Base-by-base conservation (phyloP, 1,139 yeast genomes). In the Yamadazyma triangularis region DNA sequence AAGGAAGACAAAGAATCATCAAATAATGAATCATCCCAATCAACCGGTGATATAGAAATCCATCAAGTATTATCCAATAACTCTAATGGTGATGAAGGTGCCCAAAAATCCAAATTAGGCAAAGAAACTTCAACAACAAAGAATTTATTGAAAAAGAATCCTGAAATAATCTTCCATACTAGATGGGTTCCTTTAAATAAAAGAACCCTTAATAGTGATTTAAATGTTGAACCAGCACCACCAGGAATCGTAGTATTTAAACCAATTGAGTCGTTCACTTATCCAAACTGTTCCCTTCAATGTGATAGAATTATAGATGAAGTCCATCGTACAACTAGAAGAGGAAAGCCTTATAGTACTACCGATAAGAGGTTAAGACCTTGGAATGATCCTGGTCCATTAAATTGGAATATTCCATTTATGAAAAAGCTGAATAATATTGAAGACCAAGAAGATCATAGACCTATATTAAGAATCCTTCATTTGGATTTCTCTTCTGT, bases 361-460 rank as follows among this genome's bases (percentile, higher is more conserved):
- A n/a, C n/a, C n/a, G 63, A 66, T 30, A 70, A 76, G 25, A 84
- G 87, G 16, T 84, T 82, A 31, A 73, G 91, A 42, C 89, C 95
- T 13, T 89, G 96, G 95, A 88, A 88, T 52, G 93, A 87, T 48
- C 89, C 88, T 15, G 94, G 95, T 41, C 84, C 83, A 29, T 62
- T 71, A 44, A 64, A 48, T 25, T 42, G 56, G 24, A 21, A 27
- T 5, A 23, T 42, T 4, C 66, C 68, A 22, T 60, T 59, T 42
- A 32, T 47, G 28, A 52, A 55, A 37, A 45, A 40, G 13, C 13
- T 12, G 18, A 7, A 26, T 8, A 39, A 34, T 9, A 32, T 35
- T 6, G 46, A 34, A 21, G 28, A 28, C 12, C 47, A 7, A 15
- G 39, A 33, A 16, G 86, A 79, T 44, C 47, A 55, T 2, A 70